Evolutionary conservation across 2,329 filamentous ascomycete genomes (phyloP), one percentile per base, ranked within the genome.

Genomic region (Ustulina deusta): DNA sequence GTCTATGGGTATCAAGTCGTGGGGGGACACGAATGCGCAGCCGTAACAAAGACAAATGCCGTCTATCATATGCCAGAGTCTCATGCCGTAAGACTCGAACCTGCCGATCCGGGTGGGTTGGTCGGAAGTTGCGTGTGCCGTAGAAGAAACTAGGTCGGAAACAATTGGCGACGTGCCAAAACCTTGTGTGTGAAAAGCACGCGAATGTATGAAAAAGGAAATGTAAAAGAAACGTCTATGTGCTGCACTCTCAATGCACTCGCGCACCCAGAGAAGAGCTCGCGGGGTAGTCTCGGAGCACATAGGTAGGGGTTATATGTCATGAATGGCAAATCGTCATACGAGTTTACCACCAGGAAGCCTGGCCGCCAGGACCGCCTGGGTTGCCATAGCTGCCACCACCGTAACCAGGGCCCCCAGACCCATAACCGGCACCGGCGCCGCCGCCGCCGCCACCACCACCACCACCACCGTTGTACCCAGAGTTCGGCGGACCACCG

Each of bases 311-410:
- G 55, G 52, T 25, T 32, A 52, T 34, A 56, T 57, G 49, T 34
- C 54, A 52, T 40, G 22, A 44, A 52, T 29, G 61, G 56, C 36
- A 55, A 52, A 51, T 58, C n/a, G 59, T 49, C 15, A 56, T 61
- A 40, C 13, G 42, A 57, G 64, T 68, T 83, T 87, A 88, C 86
- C 86, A 93, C 91, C 91, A 93, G 73, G 88, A 90, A 70, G 85
- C 89, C 78, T 89, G 88, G 77, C 87, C 87, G 68, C 87, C 87
- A 52, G 84, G 61, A 38, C 85, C 81, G 56, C 84, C 85, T 68
- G 84, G 83, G 76, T 82, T 77, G 67, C 82, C 82, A 51, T 81
- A 79, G 59, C 80, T 79, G 52, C 82, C 80, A 40, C 85, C 81
- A 59, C 82, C 81, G 64, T 79, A 78, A 55, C 84, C 85, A 69